These are phyloP conservation scores for Kazachstania martiniae DNA, from an alignment of 805 yeast species.

Conservation along the genomic window DNA sequence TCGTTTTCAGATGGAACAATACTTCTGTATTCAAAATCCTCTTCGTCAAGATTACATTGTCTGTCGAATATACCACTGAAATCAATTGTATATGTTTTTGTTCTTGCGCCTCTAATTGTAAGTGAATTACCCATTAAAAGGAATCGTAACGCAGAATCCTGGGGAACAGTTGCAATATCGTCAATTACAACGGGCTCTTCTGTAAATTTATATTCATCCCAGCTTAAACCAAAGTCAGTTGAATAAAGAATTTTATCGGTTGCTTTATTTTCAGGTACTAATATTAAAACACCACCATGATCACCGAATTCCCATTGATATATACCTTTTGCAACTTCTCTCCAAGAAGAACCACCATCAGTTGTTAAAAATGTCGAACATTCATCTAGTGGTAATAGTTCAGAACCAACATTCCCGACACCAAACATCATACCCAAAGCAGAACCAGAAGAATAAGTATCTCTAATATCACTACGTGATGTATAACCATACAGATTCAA, in stretches of 20 bases:
- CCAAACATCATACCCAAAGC: conserved; percentile 85
- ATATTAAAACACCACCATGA: conserved; percentile 74
- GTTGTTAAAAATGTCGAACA: conserved; percentile 65
- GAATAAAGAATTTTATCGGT: conserved; percentile 58
- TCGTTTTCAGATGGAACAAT: conserved; percentile 43
- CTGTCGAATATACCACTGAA: conserved; percentile 41
- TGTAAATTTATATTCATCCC: conserved; percentile 58
- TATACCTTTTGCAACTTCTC: conserved; percentile 59
- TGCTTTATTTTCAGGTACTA: conserved; percentile 48
- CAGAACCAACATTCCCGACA: conserved; percentile 84
- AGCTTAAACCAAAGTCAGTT: conserved; percentile 66
- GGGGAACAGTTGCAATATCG: conserved; percentile 84
- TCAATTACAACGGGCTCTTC: conserved; percentile 43
- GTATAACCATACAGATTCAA: conserved; percentile 85
- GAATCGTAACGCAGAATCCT: conserved; percentile 79
- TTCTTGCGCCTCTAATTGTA: conserved; percentile 33
- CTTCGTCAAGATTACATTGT: conserved; percentile 43
- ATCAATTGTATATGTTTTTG: conserved; percentile 44
- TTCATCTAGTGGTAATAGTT: conserved; percentile 37
- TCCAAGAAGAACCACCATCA: conserved; percentile 93
- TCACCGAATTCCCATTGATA: conserved; percentile 96
- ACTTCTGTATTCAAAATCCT: conserved; percentile 56
- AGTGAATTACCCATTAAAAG: conserved; percentile 46
- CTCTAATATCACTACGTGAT: conserved; percentile 73
- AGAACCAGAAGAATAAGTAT: conserved; percentile 76